Evolutionary conservation across 345 rosid genomes (phyloP).

Genomic region (Firmiana major): DNA sequence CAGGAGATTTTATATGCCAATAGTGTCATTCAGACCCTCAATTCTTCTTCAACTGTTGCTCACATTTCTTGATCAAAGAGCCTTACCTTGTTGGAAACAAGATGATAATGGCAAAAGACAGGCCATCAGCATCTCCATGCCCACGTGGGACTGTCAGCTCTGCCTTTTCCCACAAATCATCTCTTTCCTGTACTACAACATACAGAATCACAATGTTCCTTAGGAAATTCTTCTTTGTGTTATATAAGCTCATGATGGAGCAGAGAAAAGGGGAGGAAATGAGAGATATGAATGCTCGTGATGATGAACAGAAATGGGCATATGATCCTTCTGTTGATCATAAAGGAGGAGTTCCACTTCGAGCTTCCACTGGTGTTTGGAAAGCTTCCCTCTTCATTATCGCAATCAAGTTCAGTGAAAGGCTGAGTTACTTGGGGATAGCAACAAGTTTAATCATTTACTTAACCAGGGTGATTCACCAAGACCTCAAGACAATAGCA

Average conservation of each 20-base stretch:
- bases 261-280: slow-evolving; percentile 16
- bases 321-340: slow-evolving; percentile 58
- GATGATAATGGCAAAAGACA: too few relatives aligned
- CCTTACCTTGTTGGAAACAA: too few relatives aligned
- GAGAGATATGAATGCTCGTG: neutral
- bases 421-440: slow-evolving; percentile 85
- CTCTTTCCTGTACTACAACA: neutral
- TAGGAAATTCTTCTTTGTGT: too few relatives aligned
- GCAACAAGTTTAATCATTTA: slow-evolving; percentile 82
- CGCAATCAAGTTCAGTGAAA: slow-evolving; percentile 84
- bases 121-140: too few relatives aligned
- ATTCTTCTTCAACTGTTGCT: slow-evolving; percentile 81
- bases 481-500: slow-evolving; percentile 80
- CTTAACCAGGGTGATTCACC: slow-evolving; percentile 73
- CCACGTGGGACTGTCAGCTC: too few relatives aligned
- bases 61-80: too few relatives aligned
- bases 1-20: slow-evolving; percentile 72
- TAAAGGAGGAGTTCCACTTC: slow-evolving; percentile 43
- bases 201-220: neutral
- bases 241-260: slow-evolving; percentile 14
- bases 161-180: neutral
- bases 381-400: slow-evolving; percentile 74
- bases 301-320: slow-evolving; percentile 58
- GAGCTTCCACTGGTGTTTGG: slow-evolving; percentile 76
- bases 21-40: slow-evolving; percentile 64